Percentiles rank a stretch among this genome's conserved stretches.
Evolutionary conservation across 164 flowering plant genomes (phyloP).

Genomic region (Berberis thunbergii): DNA sequence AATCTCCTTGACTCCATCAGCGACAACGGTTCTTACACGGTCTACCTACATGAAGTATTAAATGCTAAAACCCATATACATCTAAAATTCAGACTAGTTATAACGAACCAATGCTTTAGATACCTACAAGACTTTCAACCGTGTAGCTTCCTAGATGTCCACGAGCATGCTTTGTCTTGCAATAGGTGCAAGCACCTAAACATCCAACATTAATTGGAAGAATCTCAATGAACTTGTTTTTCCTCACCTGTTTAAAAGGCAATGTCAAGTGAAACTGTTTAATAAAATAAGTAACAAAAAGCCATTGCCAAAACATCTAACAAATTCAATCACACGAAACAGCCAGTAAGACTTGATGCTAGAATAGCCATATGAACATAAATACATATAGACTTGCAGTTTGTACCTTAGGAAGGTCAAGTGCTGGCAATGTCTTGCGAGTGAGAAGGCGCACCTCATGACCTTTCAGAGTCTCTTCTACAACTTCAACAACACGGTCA

Average conservation of each 20-base stretch:
- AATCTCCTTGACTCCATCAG: slow-evolving; percentile 89
- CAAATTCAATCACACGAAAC: too few relatives aligned
- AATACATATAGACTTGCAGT: neutral
- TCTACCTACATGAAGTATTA: slow-evolving; percentile 42
- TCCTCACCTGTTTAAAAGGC: slow-evolving; percentile 63
- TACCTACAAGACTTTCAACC: slow-evolving; percentile 81
- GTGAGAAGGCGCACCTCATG: slow-evolving; percentile 92
- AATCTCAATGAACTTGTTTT: slow-evolving; percentile 92
- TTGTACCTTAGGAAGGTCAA: slow-evolving; percentile 95
- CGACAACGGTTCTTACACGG: slow-evolving; percentile 75
- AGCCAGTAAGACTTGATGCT: neutral
- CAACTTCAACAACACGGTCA: slow-evolving; percentile 98
- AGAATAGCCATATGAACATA: neutral
- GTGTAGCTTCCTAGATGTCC: slow-evolving; percentile 98
- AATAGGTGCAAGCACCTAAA: slow-evolving; percentile 99
- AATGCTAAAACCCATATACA: neutral
- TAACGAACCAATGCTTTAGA: neutral
- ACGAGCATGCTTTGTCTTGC: slow-evolving; percentile 99
- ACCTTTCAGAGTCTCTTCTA: slow-evolving; percentile 97
- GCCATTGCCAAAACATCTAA: neutral
- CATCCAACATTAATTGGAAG: slow-evolving; percentile 99
- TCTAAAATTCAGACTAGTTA: neutral
- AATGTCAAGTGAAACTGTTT: neutral
- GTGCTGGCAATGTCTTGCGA: slow-evolving; percentile 85
- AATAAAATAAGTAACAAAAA: neutral